These are phyloP conservation scores for Phytophthora pinifolia DNA, from an alignment of 352 stramenopile genomes.

Conservation along the genomic window DNA sequence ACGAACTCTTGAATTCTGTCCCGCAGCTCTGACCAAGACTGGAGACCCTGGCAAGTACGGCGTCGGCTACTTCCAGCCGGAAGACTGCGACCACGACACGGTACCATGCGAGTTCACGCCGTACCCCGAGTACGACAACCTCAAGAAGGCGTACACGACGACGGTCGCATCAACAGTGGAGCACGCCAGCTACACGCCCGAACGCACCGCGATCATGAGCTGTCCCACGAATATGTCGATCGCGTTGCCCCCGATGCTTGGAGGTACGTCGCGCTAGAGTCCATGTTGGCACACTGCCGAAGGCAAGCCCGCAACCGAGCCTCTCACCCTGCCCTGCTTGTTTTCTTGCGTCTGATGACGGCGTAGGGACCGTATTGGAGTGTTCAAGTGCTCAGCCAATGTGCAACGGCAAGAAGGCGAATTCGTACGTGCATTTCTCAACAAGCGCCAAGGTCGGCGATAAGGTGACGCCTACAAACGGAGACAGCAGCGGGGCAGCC, in stretches of 20 bases:
- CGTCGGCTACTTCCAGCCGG: conserved; percentile 72
- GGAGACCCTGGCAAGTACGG: conserved; percentile 69
- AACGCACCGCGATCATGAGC: conserved; percentile 32
- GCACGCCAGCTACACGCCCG: conserved; percentile 30
- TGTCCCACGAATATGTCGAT: conserved; percentile 42
- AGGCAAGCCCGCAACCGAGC: background rate
- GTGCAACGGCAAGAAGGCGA: conserved; percentile 62
- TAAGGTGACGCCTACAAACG: conserved; percentile 27
- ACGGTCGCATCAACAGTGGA: conserved; percentile 55
- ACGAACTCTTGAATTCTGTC: too few species aligned
- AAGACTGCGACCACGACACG: conserved; percentile 64
- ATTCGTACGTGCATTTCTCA: conserved; percentile 38
- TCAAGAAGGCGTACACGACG: conserved; percentile 64
- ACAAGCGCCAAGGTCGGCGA: conserved; percentile 28
- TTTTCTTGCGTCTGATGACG: background rate
- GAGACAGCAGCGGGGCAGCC: conserved; percentile 14
- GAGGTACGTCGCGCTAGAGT: too few species aligned
- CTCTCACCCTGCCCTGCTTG: conserved; percentile 2
- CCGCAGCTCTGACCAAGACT: conserved; percentile 37
- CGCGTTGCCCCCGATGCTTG: conserved; percentile 24
- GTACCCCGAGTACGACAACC: conserved; percentile 72
- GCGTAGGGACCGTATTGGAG: conserved; percentile 38
- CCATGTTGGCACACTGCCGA: too few species aligned
- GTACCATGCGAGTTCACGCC: conserved; percentile 55
- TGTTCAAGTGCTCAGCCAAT: conserved; percentile 49